Evolutionary conservation across 495 filamentous ascomycete species (phyloP).

Genomic region (Achaetomiella virescens): DNA sequence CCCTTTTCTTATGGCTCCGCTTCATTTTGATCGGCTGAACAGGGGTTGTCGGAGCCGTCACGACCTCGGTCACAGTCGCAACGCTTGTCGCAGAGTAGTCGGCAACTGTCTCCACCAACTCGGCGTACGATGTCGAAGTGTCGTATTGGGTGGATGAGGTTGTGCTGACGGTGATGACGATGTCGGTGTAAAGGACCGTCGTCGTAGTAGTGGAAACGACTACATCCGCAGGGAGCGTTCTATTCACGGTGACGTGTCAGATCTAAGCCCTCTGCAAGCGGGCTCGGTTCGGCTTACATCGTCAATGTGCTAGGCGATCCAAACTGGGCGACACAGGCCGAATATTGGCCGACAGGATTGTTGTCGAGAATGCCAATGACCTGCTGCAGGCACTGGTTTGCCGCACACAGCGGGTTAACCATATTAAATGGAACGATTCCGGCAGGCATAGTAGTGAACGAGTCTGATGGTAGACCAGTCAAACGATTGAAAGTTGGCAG

Average conservation of each 20-base stretch:
- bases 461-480: neutral
- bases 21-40: neutral
- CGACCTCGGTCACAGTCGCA: neutral
- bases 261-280: too few relatives aligned
- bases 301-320: constrained; percentile 22
- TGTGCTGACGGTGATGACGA: constrained; percentile 3
- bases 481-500: too few relatives aligned
- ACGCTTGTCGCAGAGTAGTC: constrained; percentile 1
- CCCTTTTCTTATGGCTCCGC: neutral
- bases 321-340: constrained; percentile 3
- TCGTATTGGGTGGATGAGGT: neutral
- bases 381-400: constrained; percentile 11
- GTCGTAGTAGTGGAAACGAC: neutral
- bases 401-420: constrained; percentile 2
- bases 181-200: constrained; percentile 6
- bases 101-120: neutral
- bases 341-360: constrained; percentile 3
- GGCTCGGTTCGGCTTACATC: constrained; percentile 9
- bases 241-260: neutral
- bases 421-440: constrained; percentile 43
- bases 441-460: neutral
- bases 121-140: constrained; percentile 4
- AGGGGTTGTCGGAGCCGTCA: neutral
- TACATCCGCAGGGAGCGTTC: constrained; percentile 31
- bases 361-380: constrained; percentile 1